Evolutionary conservation across 2,329 filamentous ascomycete species (phyloP).

Genomic region (Monosporascus sp.): DNA sequence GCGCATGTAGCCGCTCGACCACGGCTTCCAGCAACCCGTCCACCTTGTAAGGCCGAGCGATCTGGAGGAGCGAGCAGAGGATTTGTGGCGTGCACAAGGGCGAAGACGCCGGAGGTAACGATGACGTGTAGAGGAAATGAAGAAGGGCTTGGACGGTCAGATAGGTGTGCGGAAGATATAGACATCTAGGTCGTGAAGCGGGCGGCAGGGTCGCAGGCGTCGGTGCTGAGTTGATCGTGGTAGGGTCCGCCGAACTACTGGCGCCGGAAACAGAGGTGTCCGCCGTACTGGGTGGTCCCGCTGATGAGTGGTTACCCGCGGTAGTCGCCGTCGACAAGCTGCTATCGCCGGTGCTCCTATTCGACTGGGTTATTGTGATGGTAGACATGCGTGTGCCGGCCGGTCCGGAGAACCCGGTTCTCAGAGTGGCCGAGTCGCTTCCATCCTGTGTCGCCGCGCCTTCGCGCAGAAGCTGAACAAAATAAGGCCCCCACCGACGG

Average conservation of each 20-base stretch:
- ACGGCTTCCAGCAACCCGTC: slow-evolving; percentile 90
- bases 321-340: slow-evolving; percentile 42
- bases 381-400: slow-evolving; percentile 69
- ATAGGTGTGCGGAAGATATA: slow-evolving; percentile 90
- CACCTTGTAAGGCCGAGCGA: slow-evolving; percentile 87
- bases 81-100: slow-evolving; percentile 90
- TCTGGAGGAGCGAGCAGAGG: slow-evolving; percentile 88
- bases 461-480: slow-evolving; percentile 85
- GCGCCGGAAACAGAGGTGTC: slow-evolving; percentile 40
- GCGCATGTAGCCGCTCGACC: slow-evolving; percentile 81
- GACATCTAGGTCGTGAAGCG: slow-evolving; percentile 68
- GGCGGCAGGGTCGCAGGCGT: slow-evolving; percentile 55
- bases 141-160: slow-evolving; percentile 86
- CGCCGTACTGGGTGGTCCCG: slow-evolving; percentile 37
- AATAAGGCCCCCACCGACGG: slow-evolving; percentile 90
- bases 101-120: slow-evolving; percentile 70
- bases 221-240: slow-evolving; percentile 50
- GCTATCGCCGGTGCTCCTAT: slow-evolving; percentile 46
- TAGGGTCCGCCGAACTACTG: slow-evolving; percentile 35
- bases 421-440: slow-evolving; percentile 69
- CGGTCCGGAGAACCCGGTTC: slow-evolving; percentile 55
- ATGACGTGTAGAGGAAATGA: slow-evolving; percentile 90
- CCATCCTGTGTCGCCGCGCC: slow-evolving; percentile 68
- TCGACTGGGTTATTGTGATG: slow-evolving; percentile 74
- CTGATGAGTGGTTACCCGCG: slow-evolving; percentile 28